phyloP scores from a whole-genome alignment of 2,329 filamentous ascomycete species.

The Emmonsia crescens region DNA sequence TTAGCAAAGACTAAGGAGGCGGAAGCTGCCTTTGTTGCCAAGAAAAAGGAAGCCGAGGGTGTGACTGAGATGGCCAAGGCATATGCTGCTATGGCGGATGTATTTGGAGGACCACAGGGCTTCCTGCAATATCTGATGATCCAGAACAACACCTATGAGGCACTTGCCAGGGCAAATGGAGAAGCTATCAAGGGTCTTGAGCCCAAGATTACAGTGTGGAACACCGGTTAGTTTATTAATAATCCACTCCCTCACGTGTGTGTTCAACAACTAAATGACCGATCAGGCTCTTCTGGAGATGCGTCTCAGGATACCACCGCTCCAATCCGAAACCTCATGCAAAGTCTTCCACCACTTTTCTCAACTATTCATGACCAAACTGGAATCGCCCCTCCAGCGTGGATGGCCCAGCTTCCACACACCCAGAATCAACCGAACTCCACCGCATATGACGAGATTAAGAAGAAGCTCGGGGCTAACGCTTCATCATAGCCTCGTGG shows the following conservation, averaged over 20 bases:
- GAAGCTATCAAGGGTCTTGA: constrained; percentile 63
- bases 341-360: constrained; percentile 71
- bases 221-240: constrained; percentile 52
- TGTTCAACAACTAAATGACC: background rate
- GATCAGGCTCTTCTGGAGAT: constrained; percentile 30
- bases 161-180: constrained; percentile 68
- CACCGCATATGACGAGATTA: background rate
- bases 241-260: background rate
- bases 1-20: constrained; percentile 59
- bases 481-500: background rate
- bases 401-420: constrained; percentile 49
- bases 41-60: constrained; percentile 67
- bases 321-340: constrained; percentile 70
- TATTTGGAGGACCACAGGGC: constrained; percentile 67
- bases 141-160: constrained; percentile 66
- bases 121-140: constrained; percentile 83
- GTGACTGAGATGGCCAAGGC: constrained; percentile 66
- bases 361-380: constrained; percentile 83
- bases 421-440: background rate
- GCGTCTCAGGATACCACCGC: constrained; percentile 44
- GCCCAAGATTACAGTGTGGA: constrained; percentile 88
- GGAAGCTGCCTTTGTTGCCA: constrained; percentile 48
- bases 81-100: constrained; percentile 60
- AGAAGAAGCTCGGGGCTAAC: background rate
- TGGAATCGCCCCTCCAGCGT: constrained; percentile 66